Evolutionary conservation across 768 basidiomycete species (phyloP), one percentile per base, ranked within the genome.

Genomic region (Naganishia vaughanmartiniae): DNA sequence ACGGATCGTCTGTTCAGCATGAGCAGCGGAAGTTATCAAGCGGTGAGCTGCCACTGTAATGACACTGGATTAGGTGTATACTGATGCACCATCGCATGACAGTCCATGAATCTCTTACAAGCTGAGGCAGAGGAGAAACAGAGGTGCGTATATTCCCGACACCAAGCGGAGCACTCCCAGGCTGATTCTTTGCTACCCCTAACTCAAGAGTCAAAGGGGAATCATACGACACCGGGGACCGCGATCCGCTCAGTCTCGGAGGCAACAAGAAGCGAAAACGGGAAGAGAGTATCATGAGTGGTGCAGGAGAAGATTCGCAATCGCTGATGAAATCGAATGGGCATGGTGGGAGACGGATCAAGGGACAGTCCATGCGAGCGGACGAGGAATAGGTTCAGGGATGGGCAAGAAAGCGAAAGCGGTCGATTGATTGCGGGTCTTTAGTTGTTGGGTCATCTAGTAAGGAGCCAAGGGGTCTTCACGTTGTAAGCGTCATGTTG

Each of bases 1-100:
- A 71, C 63, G 19, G 82, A 83, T 70, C 67, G 82, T 42, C 70
- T 83, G 74, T 83, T 83, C 71, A 80, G 78, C 66, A 75, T 74
- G 45, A 81, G 80, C 69, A 80, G 78, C 33, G 76, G 77, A 2
- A 81, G 81, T 2, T 80, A 75, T 66, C 77, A 78, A 46, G 75
- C 60, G 19, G 69, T 70, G 54, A 34, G 69, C 65, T 3, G 17
- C 36, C 21, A 34, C 15, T 3, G 12, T 6, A 9, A 24, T 14
- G 4, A n/a, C 31, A 9, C 19, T 54, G 12, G 42, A n/a, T 39
- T 42, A 19, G 17, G 28, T 36, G 2, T 15, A 33, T n/a, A 24
- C 24, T 11, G n/a, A 34, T 28, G 30, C 39, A 2, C 4, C 11
- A 28, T 39, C 1, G 15, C 51, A 42, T n/a, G n/a, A 26, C 48